Evolutionary conservation across 2,329 filamentous ascomycete species (phyloP).

Genomic region (Coniochaeta sp.): DNA sequence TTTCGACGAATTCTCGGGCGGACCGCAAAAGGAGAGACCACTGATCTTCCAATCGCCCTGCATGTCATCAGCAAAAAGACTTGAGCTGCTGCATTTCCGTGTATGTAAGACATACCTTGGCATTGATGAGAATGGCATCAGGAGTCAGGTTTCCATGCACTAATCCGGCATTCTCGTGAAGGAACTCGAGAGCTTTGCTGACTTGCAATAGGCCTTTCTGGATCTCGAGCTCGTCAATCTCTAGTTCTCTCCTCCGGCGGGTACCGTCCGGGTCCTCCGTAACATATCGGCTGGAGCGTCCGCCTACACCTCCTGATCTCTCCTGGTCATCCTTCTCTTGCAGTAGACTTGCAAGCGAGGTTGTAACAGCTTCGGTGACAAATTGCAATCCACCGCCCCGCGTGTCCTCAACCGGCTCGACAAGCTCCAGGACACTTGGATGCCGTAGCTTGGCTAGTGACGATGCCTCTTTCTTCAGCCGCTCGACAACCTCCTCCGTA

Average conservation of each 20-base stretch:
- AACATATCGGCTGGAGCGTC: slow-evolving; percentile 70
- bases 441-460: slow-evolving; percentile 83
- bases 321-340: slow-evolving; percentile 89
- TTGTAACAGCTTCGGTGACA: slow-evolving; percentile 84
- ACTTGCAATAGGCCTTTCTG: slow-evolving; percentile 93
- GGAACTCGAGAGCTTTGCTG: slow-evolving; percentile 87
- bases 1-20: slow-evolving; percentile 67
- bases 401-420: slow-evolving; percentile 93
- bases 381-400: slow-evolving; percentile 89
- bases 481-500: slow-evolving; percentile 84
- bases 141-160: slow-evolving; percentile 94
- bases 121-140: slow-evolving; percentile 87
- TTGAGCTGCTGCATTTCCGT: not conserved
- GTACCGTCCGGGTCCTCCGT: slow-evolving; percentile 72
- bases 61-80: slow-evolving; percentile 18
- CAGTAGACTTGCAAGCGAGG: slow-evolving; percentile 74
- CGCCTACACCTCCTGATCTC: slow-evolving; percentile 56
- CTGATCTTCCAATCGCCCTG: slow-evolving; percentile 97
- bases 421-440: slow-evolving; percentile 84
- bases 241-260: slow-evolving; percentile 68
- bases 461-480: slow-evolving; percentile 85
- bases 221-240: slow-evolving; percentile 95
- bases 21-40: slow-evolving; percentile 83
- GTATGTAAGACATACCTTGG: slow-evolving; percentile 54
- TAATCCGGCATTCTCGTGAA: slow-evolving; percentile 89